phyloP scores from a whole-genome alignment of 2,329 filamentous ascomycete genomes.

The Apiospora arundinis region DNA sequence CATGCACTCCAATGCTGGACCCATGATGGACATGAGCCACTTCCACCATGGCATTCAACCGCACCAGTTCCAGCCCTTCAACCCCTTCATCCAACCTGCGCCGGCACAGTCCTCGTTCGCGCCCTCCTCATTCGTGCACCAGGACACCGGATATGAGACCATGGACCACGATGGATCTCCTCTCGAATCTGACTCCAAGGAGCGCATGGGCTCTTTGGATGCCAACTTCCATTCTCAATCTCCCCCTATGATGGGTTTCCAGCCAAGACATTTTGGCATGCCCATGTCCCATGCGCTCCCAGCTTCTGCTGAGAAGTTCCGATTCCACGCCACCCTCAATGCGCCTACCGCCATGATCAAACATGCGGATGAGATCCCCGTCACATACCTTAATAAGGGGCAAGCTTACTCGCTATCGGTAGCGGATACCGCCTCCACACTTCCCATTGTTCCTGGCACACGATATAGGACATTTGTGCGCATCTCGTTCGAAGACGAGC shows the following conservation, averaged over 20 bases:
- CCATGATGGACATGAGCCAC: slow-evolving; percentile 67
- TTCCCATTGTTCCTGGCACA: slow-evolving; percentile 64
- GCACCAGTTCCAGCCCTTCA: slow-evolving; percentile 68
- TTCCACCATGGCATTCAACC: slow-evolving; percentile 60
- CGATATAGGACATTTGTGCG: slow-evolving; percentile 90
- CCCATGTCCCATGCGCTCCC: slow-evolving; percentile 55
- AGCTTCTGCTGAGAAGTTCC: slow-evolving; percentile 73
- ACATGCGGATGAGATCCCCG: slow-evolving; percentile 85
- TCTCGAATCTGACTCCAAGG: slow-evolving; percentile 61
- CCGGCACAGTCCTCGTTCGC: slow-evolving; percentile 67
- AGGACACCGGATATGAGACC: slow-evolving; percentile 79
- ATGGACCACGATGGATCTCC: slow-evolving; percentile 78
- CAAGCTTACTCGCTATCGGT: slow-evolving; percentile 91
- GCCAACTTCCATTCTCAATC: slow-evolving; percentile 67
- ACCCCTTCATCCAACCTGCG: slow-evolving; percentile 72
- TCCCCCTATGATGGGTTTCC: slow-evolving; percentile 64
- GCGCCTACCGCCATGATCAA: slow-evolving; percentile 97
- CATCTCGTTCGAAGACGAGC: slow-evolving; percentile 96
- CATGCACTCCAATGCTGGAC: slow-evolving; percentile 63
- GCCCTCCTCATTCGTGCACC: slow-evolving; percentile 80
- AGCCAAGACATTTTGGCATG: slow-evolving; percentile 56
- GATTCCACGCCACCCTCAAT: slow-evolving; percentile 88
- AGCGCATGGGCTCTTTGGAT: slow-evolving; percentile 62
- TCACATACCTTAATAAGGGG: slow-evolving; percentile 98
- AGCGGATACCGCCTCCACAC: slow-evolving; percentile 73